phyloP scores from a whole-genome alignment of 163 green algal genomes.

The Prototheca cutis region DNA sequence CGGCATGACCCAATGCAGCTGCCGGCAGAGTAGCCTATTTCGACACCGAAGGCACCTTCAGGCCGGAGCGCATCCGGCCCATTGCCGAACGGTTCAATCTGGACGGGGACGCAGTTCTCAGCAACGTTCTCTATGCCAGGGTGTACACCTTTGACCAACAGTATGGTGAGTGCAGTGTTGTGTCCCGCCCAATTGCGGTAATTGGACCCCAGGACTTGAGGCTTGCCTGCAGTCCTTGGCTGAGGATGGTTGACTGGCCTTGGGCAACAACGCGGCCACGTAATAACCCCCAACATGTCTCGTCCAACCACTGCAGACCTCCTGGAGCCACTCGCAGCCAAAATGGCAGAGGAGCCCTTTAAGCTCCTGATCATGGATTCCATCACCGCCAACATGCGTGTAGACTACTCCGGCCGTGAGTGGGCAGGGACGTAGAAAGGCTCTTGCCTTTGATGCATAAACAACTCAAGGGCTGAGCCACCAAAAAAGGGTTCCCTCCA shows the following conservation, averaged over 20 bases:
- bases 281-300: no score
- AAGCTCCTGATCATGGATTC: conserved; percentile 73
- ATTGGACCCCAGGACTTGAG: no score
- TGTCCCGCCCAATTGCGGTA: no score
- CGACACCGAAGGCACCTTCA: conserved; percentile 85
- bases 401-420: conserved; percentile 60
- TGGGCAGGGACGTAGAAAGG: no score
- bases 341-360: conserved; percentile 84
- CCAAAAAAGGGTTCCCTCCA: no score
- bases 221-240: no score
- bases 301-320: no score
- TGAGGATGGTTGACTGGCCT: no score
- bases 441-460: no score
- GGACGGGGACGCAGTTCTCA: conserved; percentile 72
- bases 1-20: no score
- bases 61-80: conserved; percentile 63
- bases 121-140: conserved; percentile 78
- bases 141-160: conserved; percentile 84
- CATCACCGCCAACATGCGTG: conserved; percentile 68
- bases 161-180: conserved; percentile 15
- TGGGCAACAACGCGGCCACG: no score
- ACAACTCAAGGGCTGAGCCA: no score
- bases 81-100: conserved; percentile 85
- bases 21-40: conserved; percentile 65
- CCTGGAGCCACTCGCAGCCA: conserved; percentile 57